phyloP scores from a whole-genome alignment of 2,329 filamentous ascomycete species.

The Trichoderma sp. region DNA sequence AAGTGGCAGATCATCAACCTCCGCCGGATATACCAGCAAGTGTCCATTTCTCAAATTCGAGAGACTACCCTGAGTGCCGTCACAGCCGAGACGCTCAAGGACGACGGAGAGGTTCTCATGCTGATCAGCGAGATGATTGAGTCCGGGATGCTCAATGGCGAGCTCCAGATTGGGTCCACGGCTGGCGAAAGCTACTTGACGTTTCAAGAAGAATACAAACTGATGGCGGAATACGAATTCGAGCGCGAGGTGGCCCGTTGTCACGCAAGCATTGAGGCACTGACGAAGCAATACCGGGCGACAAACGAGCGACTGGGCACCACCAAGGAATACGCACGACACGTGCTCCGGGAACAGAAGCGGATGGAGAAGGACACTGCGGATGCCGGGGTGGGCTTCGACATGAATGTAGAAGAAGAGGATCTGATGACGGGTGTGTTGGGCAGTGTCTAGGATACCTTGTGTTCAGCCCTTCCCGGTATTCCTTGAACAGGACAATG shows the following conservation, averaged over 20 bases:
- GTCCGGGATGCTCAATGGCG: constrained; percentile 55
- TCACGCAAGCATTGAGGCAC: constrained; percentile 47
- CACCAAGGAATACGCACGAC: constrained; percentile 59
- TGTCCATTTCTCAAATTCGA: constrained; percentile 58
- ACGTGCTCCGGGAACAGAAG: constrained; percentile 50
- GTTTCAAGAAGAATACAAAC: constrained; percentile 50
- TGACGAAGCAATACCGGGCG: constrained; percentile 53
- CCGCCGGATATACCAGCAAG: constrained; percentile 67
- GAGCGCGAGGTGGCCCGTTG: constrained; percentile 49
- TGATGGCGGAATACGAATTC: constrained; percentile 55
- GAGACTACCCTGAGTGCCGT: constrained; percentile 56
- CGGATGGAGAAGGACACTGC: constrained; percentile 49
- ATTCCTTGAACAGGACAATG: not conserved
- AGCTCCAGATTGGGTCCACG: constrained; percentile 50
- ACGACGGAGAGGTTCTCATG: constrained; percentile 47
- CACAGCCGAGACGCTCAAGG: constrained; percentile 50
- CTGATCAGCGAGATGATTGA: constrained; percentile 60
- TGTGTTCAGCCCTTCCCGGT: not conserved
- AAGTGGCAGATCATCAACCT: constrained; percentile 75
- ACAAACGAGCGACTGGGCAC: constrained; percentile 57
- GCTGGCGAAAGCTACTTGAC: constrained; percentile 52
- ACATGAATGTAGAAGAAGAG: constrained; percentile 59
- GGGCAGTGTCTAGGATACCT: constrained; percentile 29
- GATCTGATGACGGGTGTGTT: constrained; percentile 59
- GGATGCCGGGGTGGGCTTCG: constrained; percentile 46